phyloP scores from a whole-genome alignment of 257 asterid species.

The Ilex asprella region DNA sequence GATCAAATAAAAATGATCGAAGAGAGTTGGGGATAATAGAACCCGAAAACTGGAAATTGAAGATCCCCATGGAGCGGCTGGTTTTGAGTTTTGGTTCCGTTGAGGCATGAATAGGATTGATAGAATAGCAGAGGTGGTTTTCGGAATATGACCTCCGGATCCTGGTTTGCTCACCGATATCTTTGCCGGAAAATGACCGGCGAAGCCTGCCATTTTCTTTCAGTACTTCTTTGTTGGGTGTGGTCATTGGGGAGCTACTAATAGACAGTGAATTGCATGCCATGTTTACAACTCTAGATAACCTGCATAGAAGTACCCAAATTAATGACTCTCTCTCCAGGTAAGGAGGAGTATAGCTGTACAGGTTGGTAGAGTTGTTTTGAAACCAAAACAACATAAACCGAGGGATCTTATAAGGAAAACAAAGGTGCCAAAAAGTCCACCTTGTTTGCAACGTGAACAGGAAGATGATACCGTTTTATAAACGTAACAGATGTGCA shows the following conservation, averaged over 20 bases:
- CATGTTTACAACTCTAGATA: slow-evolving; percentile 23
- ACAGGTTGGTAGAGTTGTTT: neutral
- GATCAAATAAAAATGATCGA: slow-evolving; percentile 36
- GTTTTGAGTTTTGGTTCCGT: slow-evolving; percentile 36
- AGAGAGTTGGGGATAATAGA: slow-evolving; percentile 43
- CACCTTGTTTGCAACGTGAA: slow-evolving; percentile 47
- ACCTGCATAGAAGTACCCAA: neutral
- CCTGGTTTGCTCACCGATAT: slow-evolving; percentile 7
- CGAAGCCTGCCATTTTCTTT: slow-evolving; percentile 25
- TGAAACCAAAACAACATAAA: slow-evolving; percentile 16
- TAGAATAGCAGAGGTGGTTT: slow-evolving; percentile 30
- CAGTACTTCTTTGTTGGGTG: slow-evolving; percentile 19
- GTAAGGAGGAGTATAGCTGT: too few relatives aligned
- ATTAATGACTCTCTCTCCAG: too few relatives aligned
- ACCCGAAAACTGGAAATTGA: slow-evolving; percentile 40
- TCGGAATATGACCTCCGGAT: slow-evolving; percentile 39
- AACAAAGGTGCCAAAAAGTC: slow-evolving; percentile 20
- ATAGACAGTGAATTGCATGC: slow-evolving; percentile 29
- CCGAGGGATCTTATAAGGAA: slow-evolving; percentile 22
- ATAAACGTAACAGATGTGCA: slow-evolving; percentile 11
- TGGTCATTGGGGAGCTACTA: slow-evolving; percentile 24
- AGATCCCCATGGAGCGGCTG: slow-evolving; percentile 40
- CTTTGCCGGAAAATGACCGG: slow-evolving; percentile 25
- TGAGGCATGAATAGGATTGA: slow-evolving; percentile 28
- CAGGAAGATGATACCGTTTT: slow-evolving; percentile 29